Conservation (phyloP, 2,329 filamentous ascomycete species). For the Microdochium nivale region DNA sequence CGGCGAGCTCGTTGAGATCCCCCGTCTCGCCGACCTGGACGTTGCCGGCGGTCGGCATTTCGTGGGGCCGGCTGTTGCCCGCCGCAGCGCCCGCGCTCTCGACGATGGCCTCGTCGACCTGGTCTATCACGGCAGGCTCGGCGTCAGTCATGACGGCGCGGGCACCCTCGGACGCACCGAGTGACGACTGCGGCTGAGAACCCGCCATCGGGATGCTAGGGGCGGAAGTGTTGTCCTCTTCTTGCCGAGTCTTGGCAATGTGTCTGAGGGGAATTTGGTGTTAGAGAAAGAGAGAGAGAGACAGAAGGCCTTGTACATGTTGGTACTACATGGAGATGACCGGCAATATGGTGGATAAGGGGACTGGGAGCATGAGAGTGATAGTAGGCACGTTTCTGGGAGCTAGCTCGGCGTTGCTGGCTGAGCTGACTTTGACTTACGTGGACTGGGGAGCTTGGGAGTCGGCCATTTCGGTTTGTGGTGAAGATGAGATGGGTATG, state of each 20-base stretch:
- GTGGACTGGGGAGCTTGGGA: not conserved
- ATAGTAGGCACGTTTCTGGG: not conserved
- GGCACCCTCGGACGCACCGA: not conserved
- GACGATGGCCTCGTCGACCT: not conserved
- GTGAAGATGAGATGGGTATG: not conserved
- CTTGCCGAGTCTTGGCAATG: not conserved
- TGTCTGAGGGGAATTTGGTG: no score
- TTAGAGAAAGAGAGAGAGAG: no score
- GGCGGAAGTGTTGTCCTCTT: not conserved
- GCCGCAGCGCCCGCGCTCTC: not conserved
- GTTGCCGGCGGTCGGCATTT: not conserved
- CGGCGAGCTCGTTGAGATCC: constrained; percentile 49
- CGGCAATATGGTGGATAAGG: no score
- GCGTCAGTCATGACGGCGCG: not conserved
- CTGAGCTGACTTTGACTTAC: not conserved
- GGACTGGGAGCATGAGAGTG: no score
- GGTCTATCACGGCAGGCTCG: constrained; percentile 1
- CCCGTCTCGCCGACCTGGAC: not conserved
- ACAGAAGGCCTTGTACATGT: no score
- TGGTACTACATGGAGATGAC: no score
- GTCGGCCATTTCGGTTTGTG: not conserved
- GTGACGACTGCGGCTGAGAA: not conserved
- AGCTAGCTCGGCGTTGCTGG: not conserved
- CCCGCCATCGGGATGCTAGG: not conserved
- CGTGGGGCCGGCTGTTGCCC: not conserved